Percentiles rank a stretch among this genome's conserved stretches.
phyloP scores from a whole-genome alignment of 2,329 filamentous ascomycete species.

The Pestalotiopsis sp. region DNA sequence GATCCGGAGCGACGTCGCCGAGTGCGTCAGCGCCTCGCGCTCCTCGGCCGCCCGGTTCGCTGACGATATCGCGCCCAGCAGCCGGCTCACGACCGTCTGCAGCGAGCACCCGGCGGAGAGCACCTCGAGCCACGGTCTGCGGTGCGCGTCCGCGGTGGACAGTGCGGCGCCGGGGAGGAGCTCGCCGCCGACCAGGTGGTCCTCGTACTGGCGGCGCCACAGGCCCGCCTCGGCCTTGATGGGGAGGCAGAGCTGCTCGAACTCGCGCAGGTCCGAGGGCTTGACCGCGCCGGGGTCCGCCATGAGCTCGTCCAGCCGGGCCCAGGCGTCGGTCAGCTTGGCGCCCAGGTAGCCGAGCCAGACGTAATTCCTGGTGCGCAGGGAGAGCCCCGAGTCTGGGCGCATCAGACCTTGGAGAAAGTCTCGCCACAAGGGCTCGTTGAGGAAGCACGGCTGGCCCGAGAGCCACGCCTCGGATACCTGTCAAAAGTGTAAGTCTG shows the following conservation, averaged over 20 bases:
- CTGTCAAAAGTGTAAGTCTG: neutral
- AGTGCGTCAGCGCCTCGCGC: neutral
- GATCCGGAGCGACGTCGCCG: neutral
- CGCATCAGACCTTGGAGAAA: neutral
- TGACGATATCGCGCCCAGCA: neutral
- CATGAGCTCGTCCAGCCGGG: neutral
- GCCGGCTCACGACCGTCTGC: neutral
- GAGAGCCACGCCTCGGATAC: neutral
- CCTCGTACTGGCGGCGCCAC: neutral
- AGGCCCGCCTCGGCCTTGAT: neutral
- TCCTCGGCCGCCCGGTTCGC: neutral
- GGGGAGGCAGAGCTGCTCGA: neutral
- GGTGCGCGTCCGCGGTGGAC: neutral
- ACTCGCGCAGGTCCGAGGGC: neutral
- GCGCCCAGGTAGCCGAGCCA: conserved; percentile 1
- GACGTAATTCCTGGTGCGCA: neutral
- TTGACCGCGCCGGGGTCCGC: neutral
- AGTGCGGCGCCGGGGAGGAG: neutral
- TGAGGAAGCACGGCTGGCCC: neutral
- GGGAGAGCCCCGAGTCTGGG: neutral
- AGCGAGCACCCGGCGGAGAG: neutral
- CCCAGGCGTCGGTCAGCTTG: neutral
- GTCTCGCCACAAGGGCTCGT: neutral
- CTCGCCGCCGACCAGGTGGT: neutral
- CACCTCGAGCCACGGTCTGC: neutral